A percentile compares a stretch with the other conserved stretches of the same genome.
Conservation (phyloP, 257 asterid genomes). For the Oldenlandia corymbosa region DNA sequence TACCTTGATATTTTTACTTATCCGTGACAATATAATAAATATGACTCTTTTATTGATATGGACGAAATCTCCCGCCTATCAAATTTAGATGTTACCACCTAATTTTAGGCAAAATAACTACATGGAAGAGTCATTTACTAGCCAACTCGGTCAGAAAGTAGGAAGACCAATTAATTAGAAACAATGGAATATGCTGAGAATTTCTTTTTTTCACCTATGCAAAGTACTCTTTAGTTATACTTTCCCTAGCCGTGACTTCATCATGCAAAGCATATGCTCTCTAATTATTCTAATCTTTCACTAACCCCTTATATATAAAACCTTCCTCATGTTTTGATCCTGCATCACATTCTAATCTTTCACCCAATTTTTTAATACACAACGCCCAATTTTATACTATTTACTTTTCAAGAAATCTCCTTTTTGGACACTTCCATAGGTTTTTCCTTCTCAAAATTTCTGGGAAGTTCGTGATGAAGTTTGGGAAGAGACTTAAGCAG, state of each 20-base stretch:
- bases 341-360: background rate
- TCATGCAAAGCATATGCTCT: conserved; percentile 87
- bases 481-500: conserved; percentile 82
- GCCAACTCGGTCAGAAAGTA: no score
- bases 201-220: conserved; percentile 24
- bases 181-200: conserved; percentile 71
- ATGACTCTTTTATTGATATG: no score
- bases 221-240: conserved; percentile 18
- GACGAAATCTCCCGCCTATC: no score
- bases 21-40: no score
- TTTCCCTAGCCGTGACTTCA: conserved; percentile 44
- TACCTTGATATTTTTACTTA: no score
- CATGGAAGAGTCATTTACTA: conserved; percentile 6
- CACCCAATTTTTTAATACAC: background rate
- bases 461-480: conserved; percentile 43
- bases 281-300: conserved; percentile 51
- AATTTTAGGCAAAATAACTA: no score
- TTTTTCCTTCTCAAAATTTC: no score
- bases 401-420: no score
- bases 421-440: background rate
- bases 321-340: background rate
- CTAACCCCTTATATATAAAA: background rate
- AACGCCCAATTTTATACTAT: no score
- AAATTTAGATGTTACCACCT: no score
- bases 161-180: no score